Evolutionary conservation across 2,329 filamentous ascomycete species (phyloP).

Genomic region (Leptographium radiaticola): DNA sequence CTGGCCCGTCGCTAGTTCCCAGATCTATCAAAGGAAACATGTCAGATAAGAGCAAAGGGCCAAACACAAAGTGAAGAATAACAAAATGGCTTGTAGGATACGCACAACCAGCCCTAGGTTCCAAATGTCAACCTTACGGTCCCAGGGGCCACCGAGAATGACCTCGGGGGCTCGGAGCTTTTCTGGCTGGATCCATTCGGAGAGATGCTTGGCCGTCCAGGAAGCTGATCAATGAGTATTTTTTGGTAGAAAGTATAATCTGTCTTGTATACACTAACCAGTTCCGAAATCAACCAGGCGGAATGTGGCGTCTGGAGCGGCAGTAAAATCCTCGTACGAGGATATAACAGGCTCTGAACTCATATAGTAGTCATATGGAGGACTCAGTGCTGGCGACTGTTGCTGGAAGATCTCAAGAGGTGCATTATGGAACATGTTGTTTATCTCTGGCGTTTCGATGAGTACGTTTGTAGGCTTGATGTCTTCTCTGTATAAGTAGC

Average conservation of each 20-base stretch:
- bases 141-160: background rate
- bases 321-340: background rate
- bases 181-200: conserved; percentile 4
- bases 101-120: background rate
- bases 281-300: conserved; percentile 2
- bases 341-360: background rate
- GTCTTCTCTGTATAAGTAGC: background rate
- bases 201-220: background rate
- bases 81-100: too few relatives aligned
- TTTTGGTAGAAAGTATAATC: background rate
- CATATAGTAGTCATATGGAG: conserved; percentile 2
- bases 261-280: background rate
- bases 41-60: background rate
- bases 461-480: conserved; percentile 5
- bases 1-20: conserved; percentile 1
- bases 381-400: background rate
- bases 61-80: too few relatives aligned
- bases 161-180: conserved; percentile 2
- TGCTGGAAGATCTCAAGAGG: background rate
- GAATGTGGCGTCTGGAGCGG: background rate
- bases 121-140: conserved; percentile 2
- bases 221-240: background rate
- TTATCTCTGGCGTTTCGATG: background rate
- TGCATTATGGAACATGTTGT: background rate
- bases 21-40: background rate